Evolutionary conservation across 2,329 filamentous ascomycete species (phyloP), one percentile per base, ranked within the genome.

Genomic region (Penicillium verrucosum): DNA sequence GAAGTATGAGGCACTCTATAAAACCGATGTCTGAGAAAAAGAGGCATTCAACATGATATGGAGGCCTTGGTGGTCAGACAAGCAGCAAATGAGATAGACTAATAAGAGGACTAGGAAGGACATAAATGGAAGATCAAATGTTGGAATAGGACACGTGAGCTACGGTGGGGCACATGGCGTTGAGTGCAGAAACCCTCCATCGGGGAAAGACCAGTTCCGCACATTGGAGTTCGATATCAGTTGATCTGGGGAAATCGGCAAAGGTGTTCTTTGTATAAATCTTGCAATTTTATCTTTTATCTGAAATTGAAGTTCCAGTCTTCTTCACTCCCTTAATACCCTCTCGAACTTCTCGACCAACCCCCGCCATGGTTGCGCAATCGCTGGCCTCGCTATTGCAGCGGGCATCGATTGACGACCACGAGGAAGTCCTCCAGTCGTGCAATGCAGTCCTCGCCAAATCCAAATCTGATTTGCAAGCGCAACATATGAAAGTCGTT

Each of bases 341-440:
- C 25, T 7, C 7, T 29, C 14, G 16, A 34, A 34, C 18, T 41
- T 37, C 40, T 44, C 14, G 7, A 52, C 38, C 45, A 55, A 57
- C 57, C 60, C 57, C 78, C 64, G 66, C 74, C 46, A 74, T 75
- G 62, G 67, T 66, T 71, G 73, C 76, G 38, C 75, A 77, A 58
- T 78, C 79, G 48, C 75, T 88, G 55, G 76, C 79, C 60, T 76
- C 80, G 57, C 77, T 87, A 56, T 77, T 87, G 58, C 79, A 82
- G 68, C 81, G 80, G 63, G 76, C 82, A 32, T 78, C 80, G 52
- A 81, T 87, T 65, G 80, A 84, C 61, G 84, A 87, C 70, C 83
- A 86, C 69, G 82, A 85, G 56, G 81, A 85, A 72, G 73, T 85
- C 30, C 78, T 88, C 43, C 78, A 80, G 59, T 82, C 83, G 41